Evolutionary conservation across 768 basidiomycete species (phyloP), one percentile per base, ranked within the genome.

Genomic region (Auricularia cornea): DNA sequence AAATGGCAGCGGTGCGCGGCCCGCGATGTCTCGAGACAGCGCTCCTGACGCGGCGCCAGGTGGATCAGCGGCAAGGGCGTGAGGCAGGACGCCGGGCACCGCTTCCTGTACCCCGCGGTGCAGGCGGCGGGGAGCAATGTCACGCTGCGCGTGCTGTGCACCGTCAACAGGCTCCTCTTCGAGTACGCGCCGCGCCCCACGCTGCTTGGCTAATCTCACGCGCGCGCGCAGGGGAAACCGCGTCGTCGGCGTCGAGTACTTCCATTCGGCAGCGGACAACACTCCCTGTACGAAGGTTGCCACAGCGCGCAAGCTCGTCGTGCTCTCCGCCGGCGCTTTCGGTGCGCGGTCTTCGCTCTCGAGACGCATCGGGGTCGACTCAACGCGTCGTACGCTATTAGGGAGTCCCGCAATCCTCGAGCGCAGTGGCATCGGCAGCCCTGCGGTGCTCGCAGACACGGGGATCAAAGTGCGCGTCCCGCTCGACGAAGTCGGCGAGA

Each of bases 291-390:
- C 18, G 38, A 8, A 40, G 8, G 38, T 40, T 18, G 38, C 38
- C 8, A 40, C 8, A 40, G 8, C 38, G 38, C 8, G 18, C 38
- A 40, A 40, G 38, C 8, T 40, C 8, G 1, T 18, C 30, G 20
- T 38, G 31, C 20, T 60, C 20, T 59, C 54, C 28, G 51, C 52
- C 57, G 62, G 62, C 60, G 32, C 18, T 62, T 8, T 59, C 38
- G 38, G 38, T 40, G 18, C 38, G 8, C 38, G 38, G n/a, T n/a
- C n/a, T 40, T 18, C 38, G 8, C 8, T 8, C 38, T 8, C 38
- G 8, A 18, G 18, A 18, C 38, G 38, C 18, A 40, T 40, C 38
- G 18, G 8, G 18, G 8, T 40, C 38, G 8, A 40, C 38, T 40
- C 38, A 8, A 40, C 38, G 18, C 38, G 8, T 40, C 38, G 38